Evolutionary conservation across 352 stramenopile genomes (phyloP).

Genomic region (Pythium utonaiense): DNA sequence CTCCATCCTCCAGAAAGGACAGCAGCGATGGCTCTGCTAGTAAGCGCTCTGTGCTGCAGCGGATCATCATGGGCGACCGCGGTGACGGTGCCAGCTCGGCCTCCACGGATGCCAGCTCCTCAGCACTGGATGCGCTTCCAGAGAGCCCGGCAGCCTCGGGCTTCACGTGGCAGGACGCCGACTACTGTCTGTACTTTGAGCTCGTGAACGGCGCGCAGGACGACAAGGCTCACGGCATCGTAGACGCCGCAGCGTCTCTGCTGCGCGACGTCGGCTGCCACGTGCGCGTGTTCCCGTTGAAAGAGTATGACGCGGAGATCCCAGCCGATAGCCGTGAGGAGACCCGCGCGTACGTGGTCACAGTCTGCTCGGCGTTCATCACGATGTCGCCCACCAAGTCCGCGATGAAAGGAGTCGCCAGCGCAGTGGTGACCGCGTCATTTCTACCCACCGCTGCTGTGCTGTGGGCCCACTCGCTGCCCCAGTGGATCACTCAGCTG

Average conservation of each 20-base stretch:
- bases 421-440: neutral
- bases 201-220: conserved; percentile 5
- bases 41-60: conserved; percentile 2
- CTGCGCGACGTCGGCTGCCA: conserved; percentile 39
- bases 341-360: conserved; percentile 45
- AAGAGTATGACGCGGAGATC: conserved; percentile 22
- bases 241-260: conserved; percentile 34
- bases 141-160: neutral
- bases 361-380: conserved; percentile 32
- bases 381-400: conserved; percentile 4
- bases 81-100: neutral
- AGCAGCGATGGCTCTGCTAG: neutral
- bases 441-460: neutral
- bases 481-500: conserved; percentile 43
- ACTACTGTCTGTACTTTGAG: conserved; percentile 28
- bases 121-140: neutral
- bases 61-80: neutral
- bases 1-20: neutral
- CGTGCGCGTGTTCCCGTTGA: conserved; percentile 39
- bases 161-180: conserved; percentile 20
- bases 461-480: conserved; percentile 23
- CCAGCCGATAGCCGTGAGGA: conserved; percentile 29
- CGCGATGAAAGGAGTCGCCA: neutral
- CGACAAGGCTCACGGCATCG: conserved; percentile 26
- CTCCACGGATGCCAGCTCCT: neutral